A percentile compares a stretch with the other conserved stretches of the same genome.
Evolutionary conservation across 2,329 filamentous ascomycete species (phyloP).

Genomic region (Ophiognomonia clavigignenti-juglandacearum): DNA sequence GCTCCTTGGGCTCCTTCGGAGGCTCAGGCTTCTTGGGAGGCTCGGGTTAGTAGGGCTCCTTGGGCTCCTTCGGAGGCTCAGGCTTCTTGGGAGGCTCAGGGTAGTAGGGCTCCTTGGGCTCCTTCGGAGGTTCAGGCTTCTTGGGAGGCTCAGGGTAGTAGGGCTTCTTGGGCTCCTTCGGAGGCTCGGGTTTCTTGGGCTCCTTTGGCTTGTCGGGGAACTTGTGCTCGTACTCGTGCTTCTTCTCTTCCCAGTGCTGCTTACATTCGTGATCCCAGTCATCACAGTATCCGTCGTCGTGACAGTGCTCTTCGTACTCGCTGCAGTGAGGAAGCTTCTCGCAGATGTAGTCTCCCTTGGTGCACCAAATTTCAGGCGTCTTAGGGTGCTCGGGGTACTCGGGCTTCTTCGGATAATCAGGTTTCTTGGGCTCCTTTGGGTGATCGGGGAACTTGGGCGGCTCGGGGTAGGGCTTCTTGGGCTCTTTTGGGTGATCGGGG

Average conservation of each 20-base stretch:
- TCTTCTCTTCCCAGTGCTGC: background rate
- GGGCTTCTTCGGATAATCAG: background rate
- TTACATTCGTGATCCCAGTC: slow-evolving; percentile 1
- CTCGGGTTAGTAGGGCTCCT: too few relatives aligned
- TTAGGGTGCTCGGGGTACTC: background rate
- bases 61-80: too few relatives aligned
- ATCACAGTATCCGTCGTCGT: background rate
- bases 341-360: background rate
- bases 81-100: too few relatives aligned
- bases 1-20: too few relatives aligned
- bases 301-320: background rate
- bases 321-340: background rate
- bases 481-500: background rate
- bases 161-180: too few relatives aligned
- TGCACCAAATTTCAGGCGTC: background rate
- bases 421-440: background rate
- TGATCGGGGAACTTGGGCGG: background rate
- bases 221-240: background rate
- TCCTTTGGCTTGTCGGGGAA: background rate
- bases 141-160: too few relatives aligned
- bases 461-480: background rate
- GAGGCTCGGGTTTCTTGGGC: background rate
- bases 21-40: too few relatives aligned
- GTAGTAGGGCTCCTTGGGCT: too few relatives aligned
- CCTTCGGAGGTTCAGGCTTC: too few relatives aligned